These are phyloP conservation scores for Biscogniauxia sp. DNA, from an alignment of 2,329 filamentous ascomycete species.

Conservation along the genomic window DNA sequence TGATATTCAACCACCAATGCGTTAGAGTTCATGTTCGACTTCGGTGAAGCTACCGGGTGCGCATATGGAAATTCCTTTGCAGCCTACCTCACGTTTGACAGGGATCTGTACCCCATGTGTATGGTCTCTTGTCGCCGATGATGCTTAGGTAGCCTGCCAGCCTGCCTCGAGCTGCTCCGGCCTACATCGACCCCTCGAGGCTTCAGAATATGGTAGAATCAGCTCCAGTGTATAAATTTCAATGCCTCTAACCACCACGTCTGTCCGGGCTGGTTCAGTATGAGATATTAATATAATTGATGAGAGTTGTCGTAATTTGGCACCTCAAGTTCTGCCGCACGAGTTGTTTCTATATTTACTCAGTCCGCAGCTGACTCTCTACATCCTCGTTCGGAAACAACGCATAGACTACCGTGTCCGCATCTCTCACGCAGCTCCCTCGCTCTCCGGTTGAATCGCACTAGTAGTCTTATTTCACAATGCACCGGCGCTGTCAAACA, in stretches of 20 bases:
- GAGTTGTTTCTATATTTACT: background rate
- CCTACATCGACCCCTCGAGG: background rate
- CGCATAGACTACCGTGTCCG: background rate
- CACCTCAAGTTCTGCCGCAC: background rate
- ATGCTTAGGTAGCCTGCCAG: background rate
- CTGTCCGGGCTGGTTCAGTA: background rate
- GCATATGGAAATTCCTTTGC: background rate
- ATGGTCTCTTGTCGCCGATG: background rate
- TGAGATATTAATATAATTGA: background rate
- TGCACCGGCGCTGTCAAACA: background rate
- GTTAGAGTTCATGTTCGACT: background rate
- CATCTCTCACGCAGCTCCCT: background rate
- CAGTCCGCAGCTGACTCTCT: background rate
- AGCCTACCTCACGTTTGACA: background rate
- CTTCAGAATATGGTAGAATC: background rate
- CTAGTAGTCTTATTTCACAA: background rate
- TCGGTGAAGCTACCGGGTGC: background rate
- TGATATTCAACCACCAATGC: background rate
- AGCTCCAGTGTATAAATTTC: background rate
- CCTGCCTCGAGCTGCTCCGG: background rate
- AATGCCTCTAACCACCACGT: background rate
- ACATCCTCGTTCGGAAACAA: background rate
- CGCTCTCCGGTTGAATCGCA: background rate
- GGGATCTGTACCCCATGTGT: background rate
- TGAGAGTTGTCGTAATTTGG: too few species aligned